These are phyloP conservation scores for Mortierella claussenii DNA, from an alignment of 192 early-diverging fungal species.

Conservation along the genomic window DNA sequence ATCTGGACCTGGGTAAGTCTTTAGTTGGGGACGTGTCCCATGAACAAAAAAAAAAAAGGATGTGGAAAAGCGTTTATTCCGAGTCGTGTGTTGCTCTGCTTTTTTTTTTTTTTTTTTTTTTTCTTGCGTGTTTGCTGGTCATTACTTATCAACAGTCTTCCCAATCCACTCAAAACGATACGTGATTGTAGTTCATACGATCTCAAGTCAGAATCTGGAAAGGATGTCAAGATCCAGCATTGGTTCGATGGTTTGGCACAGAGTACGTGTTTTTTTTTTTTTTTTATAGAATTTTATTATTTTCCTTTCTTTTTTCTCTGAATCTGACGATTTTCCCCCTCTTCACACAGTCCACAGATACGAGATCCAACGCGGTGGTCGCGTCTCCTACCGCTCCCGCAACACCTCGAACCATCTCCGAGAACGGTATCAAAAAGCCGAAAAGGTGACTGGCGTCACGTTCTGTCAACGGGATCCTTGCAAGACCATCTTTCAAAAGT, in stretches of 20 bases:
- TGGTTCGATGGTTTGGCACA: slow-evolving; percentile 60
- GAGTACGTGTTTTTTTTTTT: slow-evolving; percentile 23
- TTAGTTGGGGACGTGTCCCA: too few relatives aligned
- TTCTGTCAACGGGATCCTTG: slow-evolving; percentile 53
- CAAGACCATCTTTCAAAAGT: slow-evolving; percentile 54
- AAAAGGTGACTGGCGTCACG: slow-evolving; percentile 21
- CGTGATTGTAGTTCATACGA: slow-evolving; percentile 48
- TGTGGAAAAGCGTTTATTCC: too few relatives aligned
- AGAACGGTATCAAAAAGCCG: slow-evolving; percentile 27
- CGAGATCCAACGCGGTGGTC: slow-evolving; percentile 36
- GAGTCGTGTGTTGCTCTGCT: too few relatives aligned
- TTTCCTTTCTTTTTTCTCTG: background rate
- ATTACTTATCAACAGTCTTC: too few relatives aligned
- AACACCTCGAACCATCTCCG: slow-evolving; percentile 41
- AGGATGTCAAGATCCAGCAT: slow-evolving; percentile 46
- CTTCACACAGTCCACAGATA: slow-evolving; percentile 32
- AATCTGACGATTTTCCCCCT: background rate
- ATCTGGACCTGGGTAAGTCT: slow-evolving; percentile 54
- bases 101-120: too few relatives aligned
- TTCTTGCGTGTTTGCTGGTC: too few relatives aligned
- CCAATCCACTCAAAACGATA: too few relatives aligned
- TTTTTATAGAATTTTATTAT: background rate
- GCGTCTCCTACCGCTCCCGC: slow-evolving; percentile 38
- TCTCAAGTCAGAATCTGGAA: slow-evolving; percentile 39
- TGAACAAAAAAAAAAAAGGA: too few relatives aligned